These are phyloP conservation scores for Penicillium brevicompactum DNA, from an alignment of 2,329 filamentous ascomycete species.

Conservation along the genomic window DNA sequence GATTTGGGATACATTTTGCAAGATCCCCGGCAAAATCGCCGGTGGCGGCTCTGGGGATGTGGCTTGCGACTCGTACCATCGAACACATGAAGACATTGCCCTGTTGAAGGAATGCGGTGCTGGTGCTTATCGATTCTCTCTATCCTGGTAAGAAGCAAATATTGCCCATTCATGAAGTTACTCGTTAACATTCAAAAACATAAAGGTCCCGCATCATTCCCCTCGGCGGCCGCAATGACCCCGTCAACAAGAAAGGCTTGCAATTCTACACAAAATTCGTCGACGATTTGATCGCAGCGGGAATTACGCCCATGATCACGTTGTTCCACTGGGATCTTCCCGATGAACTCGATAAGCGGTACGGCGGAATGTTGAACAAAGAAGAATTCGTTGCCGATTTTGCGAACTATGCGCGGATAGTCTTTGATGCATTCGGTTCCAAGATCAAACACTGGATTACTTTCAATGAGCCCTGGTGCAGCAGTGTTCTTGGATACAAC, in stretches of 20 bases:
- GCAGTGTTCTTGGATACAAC: conserved; percentile 76
- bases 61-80: conserved; percentile 86
- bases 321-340: conserved; percentile 89
- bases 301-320: conserved; percentile 79
- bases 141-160: conserved; percentile 62
- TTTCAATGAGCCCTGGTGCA: conserved; percentile 90
- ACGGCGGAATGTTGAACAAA: conserved; percentile 78
- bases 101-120: conserved; percentile 75
- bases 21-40: conserved; percentile 78
- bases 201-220: conserved; percentile 73
- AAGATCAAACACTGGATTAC: conserved; percentile 88
- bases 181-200: neutral
- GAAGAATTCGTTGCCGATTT: conserved; percentile 82
- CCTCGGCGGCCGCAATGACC: conserved; percentile 78
- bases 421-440: conserved; percentile 71
- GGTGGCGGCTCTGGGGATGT: conserved; percentile 73
- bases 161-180: neutral
- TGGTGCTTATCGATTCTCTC: conserved; percentile 78
- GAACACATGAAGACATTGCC: conserved; percentile 73
- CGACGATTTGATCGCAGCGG: conserved; percentile 73
- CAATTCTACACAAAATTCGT: conserved; percentile 78
- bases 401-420: conserved; percentile 73
- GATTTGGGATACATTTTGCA: conserved; percentile 74
- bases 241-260: conserved; percentile 75
- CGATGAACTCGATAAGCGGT: conserved; percentile 74